Evolutionary conservation across 805 yeast genomes (phyloP).

Genomic region (Candida schatavii): DNA sequence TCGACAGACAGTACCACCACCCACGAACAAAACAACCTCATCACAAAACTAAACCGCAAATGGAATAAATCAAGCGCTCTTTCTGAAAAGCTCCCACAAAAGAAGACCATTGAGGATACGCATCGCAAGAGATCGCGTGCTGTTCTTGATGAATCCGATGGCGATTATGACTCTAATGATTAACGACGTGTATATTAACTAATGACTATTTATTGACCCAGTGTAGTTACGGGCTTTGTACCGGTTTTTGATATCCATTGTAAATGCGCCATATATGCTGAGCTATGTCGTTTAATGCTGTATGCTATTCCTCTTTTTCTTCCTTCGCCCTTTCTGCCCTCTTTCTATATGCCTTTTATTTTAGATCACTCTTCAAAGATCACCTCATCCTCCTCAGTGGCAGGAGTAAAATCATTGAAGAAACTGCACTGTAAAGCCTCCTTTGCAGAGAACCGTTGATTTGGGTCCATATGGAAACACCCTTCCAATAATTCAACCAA

Average conservation of each 20-base stretch:
- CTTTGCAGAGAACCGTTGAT: constrained; percentile 54
- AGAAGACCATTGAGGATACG: background rate
- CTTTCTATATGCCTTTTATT: no score
- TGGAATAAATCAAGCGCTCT: constrained; percentile 33
- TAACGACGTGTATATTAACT: background rate
- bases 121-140: constrained; percentile 1
- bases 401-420: constrained; percentile 43
- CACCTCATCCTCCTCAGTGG: constrained; percentile 33
- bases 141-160: constrained; percentile 3
- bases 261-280: no score
- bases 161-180: background rate
- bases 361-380: constrained; percentile 1
- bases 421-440: constrained; percentile 58
- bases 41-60: constrained; percentile 34
- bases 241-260: no score
- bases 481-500: constrained; percentile 55
- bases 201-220: no score
- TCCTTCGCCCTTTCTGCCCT: no score
- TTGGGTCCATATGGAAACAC: constrained; percentile 58
- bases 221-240: no score
- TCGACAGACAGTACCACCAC: constrained; percentile 13
- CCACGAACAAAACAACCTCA: constrained; percentile 30
- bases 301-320: no score
- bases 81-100: background rate
- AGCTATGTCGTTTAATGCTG: no score